Percentiles rank a stretch among this genome's conserved stretches.
Evolutionary conservation across 2,329 filamentous ascomycete genomes (phyloP).

Genomic region (Ascomycota sp.): DNA sequence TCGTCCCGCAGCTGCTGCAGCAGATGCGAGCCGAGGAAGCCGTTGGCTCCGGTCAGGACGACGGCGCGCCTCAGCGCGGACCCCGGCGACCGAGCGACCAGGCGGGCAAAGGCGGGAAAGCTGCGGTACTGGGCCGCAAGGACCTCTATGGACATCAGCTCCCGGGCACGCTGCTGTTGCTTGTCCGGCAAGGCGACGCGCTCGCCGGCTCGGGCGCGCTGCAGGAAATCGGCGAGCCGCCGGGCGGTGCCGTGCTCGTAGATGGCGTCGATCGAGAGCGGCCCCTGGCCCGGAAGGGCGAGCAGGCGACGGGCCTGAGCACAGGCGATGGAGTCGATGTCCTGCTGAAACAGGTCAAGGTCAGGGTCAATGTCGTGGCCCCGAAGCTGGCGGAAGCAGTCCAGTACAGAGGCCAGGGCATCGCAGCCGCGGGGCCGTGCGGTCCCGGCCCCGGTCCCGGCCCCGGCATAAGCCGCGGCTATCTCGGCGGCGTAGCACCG

Average conservation of each 20-base stretch:
- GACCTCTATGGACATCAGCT: neutral
- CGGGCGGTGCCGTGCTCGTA: slow-evolving; percentile 37
- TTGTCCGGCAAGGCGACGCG: slow-evolving; percentile 1
- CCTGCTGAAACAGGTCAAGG: slow-evolving; percentile 33
- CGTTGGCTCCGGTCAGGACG: slow-evolving; percentile 43
- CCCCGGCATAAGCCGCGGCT: slow-evolving; percentile 19
- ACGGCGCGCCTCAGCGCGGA: slow-evolving; percentile 1
- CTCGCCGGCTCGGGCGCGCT: neutral
- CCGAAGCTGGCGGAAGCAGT: slow-evolving; percentile 12
- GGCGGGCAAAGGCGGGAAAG: fast-evolving
- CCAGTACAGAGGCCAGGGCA: slow-evolving; percentile 11
- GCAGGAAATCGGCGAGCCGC: slow-evolving; percentile 6
- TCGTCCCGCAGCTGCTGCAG: too few species aligned
- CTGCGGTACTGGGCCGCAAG: neutral
- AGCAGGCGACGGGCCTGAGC: slow-evolving; percentile 26
- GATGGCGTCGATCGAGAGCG: slow-evolving; percentile 33
- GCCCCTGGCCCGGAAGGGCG: slow-evolving; percentile 1
- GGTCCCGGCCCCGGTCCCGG: too few species aligned
- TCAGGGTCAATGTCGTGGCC: slow-evolving; percentile 11
- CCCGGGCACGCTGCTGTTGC: neutral
- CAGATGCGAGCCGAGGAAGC: slow-evolving; percentile 41
- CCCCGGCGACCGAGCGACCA: too few species aligned
- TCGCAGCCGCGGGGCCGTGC: too few species aligned
- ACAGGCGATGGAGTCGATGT: slow-evolving; percentile 38
- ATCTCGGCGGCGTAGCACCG: slow-evolving; percentile 25